Evolutionary conservation across 257 asterid species (phyloP).

Genomic region (Petrea volubilis): DNA sequence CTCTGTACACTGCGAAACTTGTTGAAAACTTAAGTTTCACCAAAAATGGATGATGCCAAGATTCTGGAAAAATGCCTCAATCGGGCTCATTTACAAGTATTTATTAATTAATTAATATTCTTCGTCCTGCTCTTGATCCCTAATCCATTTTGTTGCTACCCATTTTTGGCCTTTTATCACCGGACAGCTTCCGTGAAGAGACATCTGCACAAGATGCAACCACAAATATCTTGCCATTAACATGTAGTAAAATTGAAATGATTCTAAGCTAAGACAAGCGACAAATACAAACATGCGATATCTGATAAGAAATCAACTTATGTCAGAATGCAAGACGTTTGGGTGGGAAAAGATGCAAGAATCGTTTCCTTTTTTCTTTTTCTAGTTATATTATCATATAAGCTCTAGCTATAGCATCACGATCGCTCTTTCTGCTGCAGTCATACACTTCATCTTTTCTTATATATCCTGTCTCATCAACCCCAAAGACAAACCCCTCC

Average conservation of each 20-base stretch:
- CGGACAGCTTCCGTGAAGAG: slow-evolving; percentile 96
- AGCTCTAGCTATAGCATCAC: neutral
- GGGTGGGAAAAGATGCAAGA: neutral
- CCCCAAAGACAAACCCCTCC: neutral
- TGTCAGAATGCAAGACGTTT: neutral
- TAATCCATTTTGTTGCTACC: slow-evolving; percentile 99
- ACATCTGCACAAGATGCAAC: slow-evolving; percentile 50
- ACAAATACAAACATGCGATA: neutral
- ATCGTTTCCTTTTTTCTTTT: no score
- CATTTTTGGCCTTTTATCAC: slow-evolving; percentile 89
- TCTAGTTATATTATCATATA: no score
- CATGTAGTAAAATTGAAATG: no score
- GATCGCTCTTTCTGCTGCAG: no score
- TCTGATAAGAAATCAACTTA: neutral
- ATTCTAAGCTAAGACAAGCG: no score
- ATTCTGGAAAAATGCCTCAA: neutral
- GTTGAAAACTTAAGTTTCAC: neutral
- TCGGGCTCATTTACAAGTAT: slow-evolving; percentile 15
- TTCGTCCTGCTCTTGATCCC: slow-evolving; percentile 59
- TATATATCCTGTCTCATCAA: neutral
- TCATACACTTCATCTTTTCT: neutral
- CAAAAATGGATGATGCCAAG: slow-evolving; percentile 22
- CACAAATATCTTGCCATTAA: no score
- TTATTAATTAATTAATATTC: slow-evolving; percentile 20
- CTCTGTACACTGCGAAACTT: slow-evolving; percentile 37